These are phyloP conservation scores for Botrytis tulipae DNA, from an alignment of 2,329 filamentous ascomycete species.

Conservation along the genomic window DNA sequence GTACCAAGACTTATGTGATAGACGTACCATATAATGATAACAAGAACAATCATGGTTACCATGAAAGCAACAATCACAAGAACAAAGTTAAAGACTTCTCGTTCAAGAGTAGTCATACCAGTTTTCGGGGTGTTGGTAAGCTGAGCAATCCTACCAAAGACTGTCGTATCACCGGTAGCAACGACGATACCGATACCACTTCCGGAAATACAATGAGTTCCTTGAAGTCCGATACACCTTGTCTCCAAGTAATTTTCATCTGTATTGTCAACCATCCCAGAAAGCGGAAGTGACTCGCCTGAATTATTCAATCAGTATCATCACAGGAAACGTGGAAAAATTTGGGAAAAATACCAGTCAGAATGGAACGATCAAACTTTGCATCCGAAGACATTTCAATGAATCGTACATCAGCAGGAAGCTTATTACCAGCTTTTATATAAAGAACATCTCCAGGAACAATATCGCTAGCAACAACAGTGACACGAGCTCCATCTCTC, in stretches of 20 bases:
- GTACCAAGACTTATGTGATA: background rate
- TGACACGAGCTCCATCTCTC: slow-evolving; percentile 53
- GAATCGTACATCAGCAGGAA: slow-evolving; percentile 71
- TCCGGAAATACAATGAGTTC: slow-evolving; percentile 71
- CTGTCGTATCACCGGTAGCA: slow-evolving; percentile 66
- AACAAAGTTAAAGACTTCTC: slow-evolving; percentile 70
- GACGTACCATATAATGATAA: slow-evolving; percentile 46
- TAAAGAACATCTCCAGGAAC: slow-evolving; percentile 69
- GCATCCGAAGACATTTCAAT: slow-evolving; percentile 64
- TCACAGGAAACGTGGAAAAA: background rate
- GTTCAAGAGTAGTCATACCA: slow-evolving; percentile 66
- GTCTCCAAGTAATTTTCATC: slow-evolving; percentile 75
- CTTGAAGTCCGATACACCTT: slow-evolving; percentile 69
- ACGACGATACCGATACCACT: slow-evolving; percentile 65
- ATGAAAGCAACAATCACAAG: slow-evolving; percentile 66
- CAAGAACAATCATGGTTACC: slow-evolving; percentile 59
- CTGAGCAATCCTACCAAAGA: slow-evolving; percentile 72
- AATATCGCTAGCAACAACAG: slow-evolving; percentile 55
- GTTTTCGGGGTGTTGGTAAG: slow-evolving; percentile 66
- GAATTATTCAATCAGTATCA: background rate
- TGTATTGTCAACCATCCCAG: slow-evolving; percentile 59
- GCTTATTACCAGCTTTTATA: slow-evolving; percentile 68
- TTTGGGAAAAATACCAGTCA: slow-evolving; percentile 48
- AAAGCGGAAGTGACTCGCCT: slow-evolving; percentile 61
- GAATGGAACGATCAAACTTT: slow-evolving; percentile 70